phyloP scores from a whole-genome alignment of 306 rosid genomes.

The Cercis canadensis region DNA sequence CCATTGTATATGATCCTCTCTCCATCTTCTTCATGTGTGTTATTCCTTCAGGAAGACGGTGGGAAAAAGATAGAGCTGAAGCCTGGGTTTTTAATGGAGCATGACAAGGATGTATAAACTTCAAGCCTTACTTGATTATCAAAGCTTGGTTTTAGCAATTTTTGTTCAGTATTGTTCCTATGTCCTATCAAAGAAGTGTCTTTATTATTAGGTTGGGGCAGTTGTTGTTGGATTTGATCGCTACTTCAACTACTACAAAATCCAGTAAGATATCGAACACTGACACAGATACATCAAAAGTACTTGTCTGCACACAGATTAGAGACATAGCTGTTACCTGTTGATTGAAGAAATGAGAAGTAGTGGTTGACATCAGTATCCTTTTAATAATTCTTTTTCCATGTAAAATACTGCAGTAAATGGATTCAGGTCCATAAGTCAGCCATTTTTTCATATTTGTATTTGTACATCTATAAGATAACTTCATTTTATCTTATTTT shows the following conservation, averaged over 20 bases:
- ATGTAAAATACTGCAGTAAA: slow-evolving; percentile 1
- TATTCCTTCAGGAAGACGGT: slow-evolving; percentile 77
- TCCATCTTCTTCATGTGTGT: slow-evolving; percentile 1
- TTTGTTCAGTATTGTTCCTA: slow-evolving; percentile 1
- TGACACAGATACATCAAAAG: slow-evolving; percentile 31
- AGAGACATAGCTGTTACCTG: not conserved
- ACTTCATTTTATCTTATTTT: no score
- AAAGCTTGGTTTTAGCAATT: slow-evolving; percentile 6
- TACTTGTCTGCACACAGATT: slow-evolving; percentile 15
- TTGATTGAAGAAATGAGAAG: slow-evolving; percentile 20
- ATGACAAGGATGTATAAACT: slow-evolving; percentile 71
- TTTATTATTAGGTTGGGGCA: slow-evolving; percentile 81
- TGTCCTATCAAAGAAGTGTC: slow-evolving; percentile 31
- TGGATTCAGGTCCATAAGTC: not conserved
- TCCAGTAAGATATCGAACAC: slow-evolving; percentile 78
- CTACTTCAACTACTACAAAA: slow-evolving; percentile 92
- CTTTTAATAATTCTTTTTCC: not conserved
- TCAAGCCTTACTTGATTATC: slow-evolving; percentile 37
- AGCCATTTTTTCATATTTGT: slow-evolving; percentile 2
- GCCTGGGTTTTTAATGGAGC: slow-evolving; percentile 96
- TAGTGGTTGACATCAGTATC: slow-evolving; percentile 30
- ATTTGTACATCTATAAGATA: slow-evolving; percentile 2
- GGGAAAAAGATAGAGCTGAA: slow-evolving; percentile 90
- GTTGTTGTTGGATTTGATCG: slow-evolving; percentile 99
- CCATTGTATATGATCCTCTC: slow-evolving; percentile 3